These are phyloP conservation scores for Neurospora sp. DNA, from an alignment of 2,329 filamentous ascomycete genomes.

Conservation along the genomic window DNA sequence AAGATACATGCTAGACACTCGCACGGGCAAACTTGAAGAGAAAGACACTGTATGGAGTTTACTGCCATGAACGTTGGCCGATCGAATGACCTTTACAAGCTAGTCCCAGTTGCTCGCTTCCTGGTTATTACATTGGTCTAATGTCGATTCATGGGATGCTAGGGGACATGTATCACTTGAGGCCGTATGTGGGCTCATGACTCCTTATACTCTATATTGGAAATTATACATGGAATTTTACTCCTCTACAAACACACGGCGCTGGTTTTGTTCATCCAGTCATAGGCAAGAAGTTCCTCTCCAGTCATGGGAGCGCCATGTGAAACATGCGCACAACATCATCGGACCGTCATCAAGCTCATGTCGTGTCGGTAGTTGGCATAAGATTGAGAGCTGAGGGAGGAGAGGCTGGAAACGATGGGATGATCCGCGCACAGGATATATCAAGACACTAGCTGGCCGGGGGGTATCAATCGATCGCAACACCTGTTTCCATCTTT, in stretches of 20 bases:
- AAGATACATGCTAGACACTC: not conserved
- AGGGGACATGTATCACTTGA: not conserved
- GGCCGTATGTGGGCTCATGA: not conserved
- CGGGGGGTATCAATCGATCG: not conserved
- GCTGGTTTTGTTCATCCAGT: not conserved
- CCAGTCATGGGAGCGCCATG: not conserved
- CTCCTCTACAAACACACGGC: not conserved
- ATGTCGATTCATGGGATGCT: not conserved
- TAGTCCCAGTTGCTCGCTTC: not conserved
- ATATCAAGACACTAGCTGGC: not conserved
- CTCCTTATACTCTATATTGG: not conserved
- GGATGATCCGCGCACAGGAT: not conserved
- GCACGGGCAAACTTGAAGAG: not conserved
- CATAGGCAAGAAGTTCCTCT: not conserved
- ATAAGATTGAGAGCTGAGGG: not conserved
- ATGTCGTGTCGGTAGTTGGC: not conserved
- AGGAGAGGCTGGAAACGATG: not conserved
- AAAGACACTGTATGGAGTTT: not conserved
- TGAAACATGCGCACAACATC: not conserved
- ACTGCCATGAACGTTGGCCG: not conserved
- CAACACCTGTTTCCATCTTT: not conserved
- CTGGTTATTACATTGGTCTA: not conserved
- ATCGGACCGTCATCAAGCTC: not conserved
- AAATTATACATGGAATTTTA: not conserved
- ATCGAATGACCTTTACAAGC: not conserved